Conservation (phyloP, 371 early-diverging fungal genomes). For the Mucor lusitanicus region DNA sequence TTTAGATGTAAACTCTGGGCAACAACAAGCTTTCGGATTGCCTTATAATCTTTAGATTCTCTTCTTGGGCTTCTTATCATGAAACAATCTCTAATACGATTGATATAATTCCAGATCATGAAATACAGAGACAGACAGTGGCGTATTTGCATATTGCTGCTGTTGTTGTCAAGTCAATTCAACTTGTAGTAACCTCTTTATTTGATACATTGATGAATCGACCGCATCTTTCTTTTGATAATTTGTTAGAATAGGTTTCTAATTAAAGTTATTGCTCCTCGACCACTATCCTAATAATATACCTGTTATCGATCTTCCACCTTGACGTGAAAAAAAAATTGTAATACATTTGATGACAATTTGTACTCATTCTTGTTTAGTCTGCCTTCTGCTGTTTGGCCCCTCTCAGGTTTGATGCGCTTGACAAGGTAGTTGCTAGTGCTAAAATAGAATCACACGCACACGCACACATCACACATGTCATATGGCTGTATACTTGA, state of each 20-base stretch:
- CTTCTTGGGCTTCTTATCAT: background rate
- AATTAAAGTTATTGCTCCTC: background rate
- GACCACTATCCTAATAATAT: background rate
- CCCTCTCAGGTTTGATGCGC: background rate
- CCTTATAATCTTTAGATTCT: background rate
- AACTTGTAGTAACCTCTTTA: background rate
- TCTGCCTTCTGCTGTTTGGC: no score
- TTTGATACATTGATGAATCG: background rate
- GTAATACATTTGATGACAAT: background rate
- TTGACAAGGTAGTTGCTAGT: background rate
- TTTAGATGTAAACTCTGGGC: background rate
- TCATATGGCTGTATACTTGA: constrained; percentile 3
- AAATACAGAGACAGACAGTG: background rate
- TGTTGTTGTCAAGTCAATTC: background rate
- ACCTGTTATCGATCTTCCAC: background rate
- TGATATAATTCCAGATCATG: background rate
- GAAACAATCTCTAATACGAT: constrained; percentile 1
- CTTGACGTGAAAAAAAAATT: background rate
- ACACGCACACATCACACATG: background rate
- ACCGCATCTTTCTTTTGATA: background rate
- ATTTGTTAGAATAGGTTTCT: background rate
- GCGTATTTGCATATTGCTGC: background rate
- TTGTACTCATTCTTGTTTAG: background rate
- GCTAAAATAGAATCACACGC: background rate
- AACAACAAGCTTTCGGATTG: background rate